These are phyloP conservation scores for Fusarium virguliforme DNA, from an alignment of 2,329 filamentous ascomycete species.

Conservation along the genomic window DNA sequence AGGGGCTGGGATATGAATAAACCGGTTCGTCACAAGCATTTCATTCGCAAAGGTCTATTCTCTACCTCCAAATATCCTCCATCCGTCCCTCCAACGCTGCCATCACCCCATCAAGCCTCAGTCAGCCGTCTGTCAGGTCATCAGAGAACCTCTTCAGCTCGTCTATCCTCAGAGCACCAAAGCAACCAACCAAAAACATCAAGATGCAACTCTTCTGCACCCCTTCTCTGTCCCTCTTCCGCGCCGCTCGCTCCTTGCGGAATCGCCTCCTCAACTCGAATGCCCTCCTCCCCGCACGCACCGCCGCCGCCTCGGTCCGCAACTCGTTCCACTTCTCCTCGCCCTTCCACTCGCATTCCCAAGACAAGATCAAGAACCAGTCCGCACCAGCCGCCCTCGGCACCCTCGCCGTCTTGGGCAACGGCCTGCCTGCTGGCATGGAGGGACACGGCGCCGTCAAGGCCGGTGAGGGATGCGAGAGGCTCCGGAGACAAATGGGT, in stretches of 20 bases:
- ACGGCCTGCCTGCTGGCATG: constrained; percentile 31
- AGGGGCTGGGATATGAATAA: constrained; percentile 14
- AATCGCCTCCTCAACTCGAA: constrained; percentile 45
- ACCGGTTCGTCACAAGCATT: constrained; percentile 6
- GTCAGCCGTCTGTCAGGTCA: constrained; percentile 14
- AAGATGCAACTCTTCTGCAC: constrained; percentile 48
- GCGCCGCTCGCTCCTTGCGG: constrained; percentile 43
- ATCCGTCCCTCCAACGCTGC: not conserved
- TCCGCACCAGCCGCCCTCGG: constrained; percentile 45
- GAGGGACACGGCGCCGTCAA: constrained; percentile 35
- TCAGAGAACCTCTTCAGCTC: not conserved
- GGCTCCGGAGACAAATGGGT: constrained; percentile 45
- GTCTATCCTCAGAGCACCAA: not conserved
- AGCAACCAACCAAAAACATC: constrained; percentile 3
- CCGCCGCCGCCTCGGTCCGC: constrained; percentile 47
- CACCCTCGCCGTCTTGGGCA: constrained; percentile 47
- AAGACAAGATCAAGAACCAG: constrained; percentile 46
- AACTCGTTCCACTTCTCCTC: constrained; percentile 45
- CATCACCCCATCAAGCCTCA: not conserved
- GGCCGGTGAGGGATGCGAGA: constrained; percentile 34
- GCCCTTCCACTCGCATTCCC: constrained; percentile 34
- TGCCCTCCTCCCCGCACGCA: constrained; percentile 39
- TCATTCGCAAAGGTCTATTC: constrained; percentile 13
- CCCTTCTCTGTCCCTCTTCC: constrained; percentile 38
- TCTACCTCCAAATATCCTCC: constrained; percentile 4